These are phyloP conservation scores for Naganishia antarctica DNA, from an alignment of 768 basidiomycete species.

Conservation along the genomic window DNA sequence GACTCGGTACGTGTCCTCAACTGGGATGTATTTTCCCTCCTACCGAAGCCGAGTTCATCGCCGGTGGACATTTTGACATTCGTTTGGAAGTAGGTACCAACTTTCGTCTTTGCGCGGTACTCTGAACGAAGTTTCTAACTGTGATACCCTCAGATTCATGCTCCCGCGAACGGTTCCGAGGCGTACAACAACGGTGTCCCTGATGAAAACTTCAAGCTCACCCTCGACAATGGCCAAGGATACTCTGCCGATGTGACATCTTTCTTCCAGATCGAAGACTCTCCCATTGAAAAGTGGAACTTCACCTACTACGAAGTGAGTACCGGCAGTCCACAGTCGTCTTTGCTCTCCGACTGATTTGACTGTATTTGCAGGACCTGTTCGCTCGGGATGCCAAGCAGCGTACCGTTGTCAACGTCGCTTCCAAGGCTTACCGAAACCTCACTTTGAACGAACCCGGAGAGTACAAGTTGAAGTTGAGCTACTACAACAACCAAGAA, in stretches of 20 bases:
- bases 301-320: conserved; percentile 45
- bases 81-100: conserved; percentile 36
- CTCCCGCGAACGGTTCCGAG: conserved; percentile 50
- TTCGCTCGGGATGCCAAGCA: conserved; percentile 43
- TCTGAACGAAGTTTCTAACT: neutral
- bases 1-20: conserved; percentile 44
- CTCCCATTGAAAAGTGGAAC: conserved; percentile 31
- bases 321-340: neutral
- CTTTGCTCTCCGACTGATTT: neutral
- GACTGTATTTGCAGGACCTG: conserved; percentile 38
- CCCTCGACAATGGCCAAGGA: conserved; percentile 41
- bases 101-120: neutral
- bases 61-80: conserved; percentile 45
- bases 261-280: conserved; percentile 42
- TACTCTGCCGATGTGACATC: conserved; percentile 35
- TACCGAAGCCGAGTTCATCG: conserved; percentile 41
- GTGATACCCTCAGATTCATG: conserved; percentile 42
- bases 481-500: conserved; percentile 45
- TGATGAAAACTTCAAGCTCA: conserved; percentile 39
- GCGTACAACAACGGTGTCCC: conserved; percentile 49
- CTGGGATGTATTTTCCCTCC: conserved; percentile 47
- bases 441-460: conserved; percentile 43
- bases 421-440: conserved; percentile 48
- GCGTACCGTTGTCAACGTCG: conserved; percentile 48
- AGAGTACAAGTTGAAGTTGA: conserved; percentile 41